Conservation (phyloP, 805 yeast species). For the Candida quercuum region DNA sequence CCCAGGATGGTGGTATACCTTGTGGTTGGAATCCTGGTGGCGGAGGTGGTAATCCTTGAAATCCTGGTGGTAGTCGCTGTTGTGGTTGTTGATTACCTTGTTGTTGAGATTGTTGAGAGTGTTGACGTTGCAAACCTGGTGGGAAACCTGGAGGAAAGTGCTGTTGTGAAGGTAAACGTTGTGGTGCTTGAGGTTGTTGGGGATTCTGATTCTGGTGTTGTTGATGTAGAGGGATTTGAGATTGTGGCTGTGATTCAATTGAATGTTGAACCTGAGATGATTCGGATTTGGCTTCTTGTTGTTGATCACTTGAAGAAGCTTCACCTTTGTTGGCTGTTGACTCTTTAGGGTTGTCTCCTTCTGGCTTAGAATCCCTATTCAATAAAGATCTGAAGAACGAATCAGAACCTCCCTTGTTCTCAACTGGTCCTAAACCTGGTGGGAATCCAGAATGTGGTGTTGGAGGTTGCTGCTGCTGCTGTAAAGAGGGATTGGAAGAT, state of each 20-base stretch:
- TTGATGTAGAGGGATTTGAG: slow-evolving; percentile 3
- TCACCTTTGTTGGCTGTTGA: slow-evolving; percentile 2
- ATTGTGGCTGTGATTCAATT: slow-evolving; percentile 1
- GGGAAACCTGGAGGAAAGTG: slow-evolving; percentile 7
- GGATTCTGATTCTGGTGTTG: slow-evolving; percentile 3
- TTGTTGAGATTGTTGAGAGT: slow-evolving; percentile 4
- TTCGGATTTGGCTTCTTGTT: too few species aligned
- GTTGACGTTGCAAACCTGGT: neutral
- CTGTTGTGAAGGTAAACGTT: slow-evolving; percentile 2
- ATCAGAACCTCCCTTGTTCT: slow-evolving; percentile 13
- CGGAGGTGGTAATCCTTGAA: slow-evolving; percentile 14
- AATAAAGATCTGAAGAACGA: slow-evolving; percentile 23
- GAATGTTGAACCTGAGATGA: slow-evolving; percentile 8
- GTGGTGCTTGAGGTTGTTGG: slow-evolving; percentile 7
- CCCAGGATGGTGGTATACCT: slow-evolving; percentile 13
- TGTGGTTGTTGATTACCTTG: slow-evolving; percentile 6
- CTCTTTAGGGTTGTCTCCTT: neutral
- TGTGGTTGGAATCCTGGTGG: slow-evolving; percentile 15
- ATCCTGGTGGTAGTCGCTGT: slow-evolving; percentile 16
- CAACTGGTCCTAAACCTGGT: slow-evolving; percentile 12
- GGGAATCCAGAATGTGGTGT: slow-evolving; percentile 13
- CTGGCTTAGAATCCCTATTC: slow-evolving; percentile 9
- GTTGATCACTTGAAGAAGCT: slow-evolving; percentile 3
- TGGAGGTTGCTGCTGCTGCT: slow-evolving; percentile 6
- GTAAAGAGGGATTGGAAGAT: neutral